phyloP scores from a whole-genome alignment of 2,329 filamentous ascomycete species.

The Talaromyces sp. region DNA sequence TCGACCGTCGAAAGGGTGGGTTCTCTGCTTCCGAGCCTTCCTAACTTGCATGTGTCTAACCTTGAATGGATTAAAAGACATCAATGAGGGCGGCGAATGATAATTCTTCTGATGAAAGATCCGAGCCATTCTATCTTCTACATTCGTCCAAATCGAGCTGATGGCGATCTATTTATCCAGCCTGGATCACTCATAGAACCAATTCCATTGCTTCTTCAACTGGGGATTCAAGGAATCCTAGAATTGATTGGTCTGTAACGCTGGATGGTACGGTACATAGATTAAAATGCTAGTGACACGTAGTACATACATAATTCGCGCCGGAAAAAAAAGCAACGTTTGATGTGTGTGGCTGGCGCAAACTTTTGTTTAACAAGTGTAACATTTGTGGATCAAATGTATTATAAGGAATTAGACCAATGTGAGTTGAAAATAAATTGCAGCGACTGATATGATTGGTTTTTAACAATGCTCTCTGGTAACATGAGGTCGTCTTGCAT shows the following conservation, averaged over 20 bases:
- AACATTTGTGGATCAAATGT: background rate
- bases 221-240: no score
- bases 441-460: background rate
- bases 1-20: no score
- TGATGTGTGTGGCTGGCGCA: background rate
- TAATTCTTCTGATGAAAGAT: no score
- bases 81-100: no score
- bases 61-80: no score
- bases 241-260: background rate
- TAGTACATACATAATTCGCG: background rate
- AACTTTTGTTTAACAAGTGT: background rate
- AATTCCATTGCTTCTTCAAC: background rate
- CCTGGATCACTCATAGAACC: background rate
- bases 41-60: no score
- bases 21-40: no score
- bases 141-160: background rate
- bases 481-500: background rate
- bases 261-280: background rate
- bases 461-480: background rate
- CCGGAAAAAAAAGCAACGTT: background rate
- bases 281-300: background rate
- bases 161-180: background rate
- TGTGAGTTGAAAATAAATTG: background rate
- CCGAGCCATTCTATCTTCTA: background rate
- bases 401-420: background rate